Conservation (phyloP, 2,329 filamentous ascomycete species). For the Hypoxylon sp. region DNA sequence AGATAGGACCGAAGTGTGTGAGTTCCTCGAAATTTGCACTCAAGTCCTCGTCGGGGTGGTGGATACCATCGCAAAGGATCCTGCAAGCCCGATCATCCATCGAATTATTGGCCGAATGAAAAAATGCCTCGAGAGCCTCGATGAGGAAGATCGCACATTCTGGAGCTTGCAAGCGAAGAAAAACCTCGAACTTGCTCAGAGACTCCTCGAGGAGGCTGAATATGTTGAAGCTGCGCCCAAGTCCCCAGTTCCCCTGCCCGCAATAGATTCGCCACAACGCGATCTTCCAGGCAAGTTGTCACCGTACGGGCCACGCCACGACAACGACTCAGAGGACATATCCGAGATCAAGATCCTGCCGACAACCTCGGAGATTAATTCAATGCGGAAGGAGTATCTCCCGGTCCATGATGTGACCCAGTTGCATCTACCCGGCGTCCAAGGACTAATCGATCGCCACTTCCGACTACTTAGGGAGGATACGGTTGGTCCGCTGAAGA, state of each 20-base stretch:
- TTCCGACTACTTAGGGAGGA: slow-evolving; percentile 65
- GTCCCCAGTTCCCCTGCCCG: neutral
- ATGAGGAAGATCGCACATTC: slow-evolving; percentile 2
- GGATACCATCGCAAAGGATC: slow-evolving; percentile 18
- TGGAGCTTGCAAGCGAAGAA: slow-evolving; percentile 19
- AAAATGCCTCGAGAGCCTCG: slow-evolving; percentile 7
- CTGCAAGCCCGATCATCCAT: slow-evolving; percentile 6
- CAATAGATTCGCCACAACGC: slow-evolving; percentile 8
- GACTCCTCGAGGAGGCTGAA: slow-evolving; percentile 12
- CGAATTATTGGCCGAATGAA: slow-evolving; percentile 9
- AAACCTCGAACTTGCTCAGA: slow-evolving; percentile 22
- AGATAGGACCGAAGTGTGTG: slow-evolving; percentile 10
- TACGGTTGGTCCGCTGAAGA: slow-evolving; percentile 56
- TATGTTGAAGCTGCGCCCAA: neutral
- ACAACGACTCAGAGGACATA: slow-evolving; percentile 52
- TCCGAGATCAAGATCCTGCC: slow-evolving; percentile 57
- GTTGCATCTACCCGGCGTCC: slow-evolving; percentile 53
- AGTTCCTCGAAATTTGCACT: slow-evolving; percentile 24
- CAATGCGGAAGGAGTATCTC: slow-evolving; percentile 53
- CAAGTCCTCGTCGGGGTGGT: slow-evolving; percentile 15
- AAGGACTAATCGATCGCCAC: slow-evolving; percentile 60
- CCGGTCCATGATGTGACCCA: slow-evolving; percentile 49
- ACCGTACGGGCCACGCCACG: slow-evolving; percentile 26
- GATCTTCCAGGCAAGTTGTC: slow-evolving; percentile 21
- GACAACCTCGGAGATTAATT: slow-evolving; percentile 56